Percentiles rank a stretch among this genome's conserved stretches.
phyloP scores from a whole-genome alignment of 306 rosid species.

The Fragaria vesca region DNA sequence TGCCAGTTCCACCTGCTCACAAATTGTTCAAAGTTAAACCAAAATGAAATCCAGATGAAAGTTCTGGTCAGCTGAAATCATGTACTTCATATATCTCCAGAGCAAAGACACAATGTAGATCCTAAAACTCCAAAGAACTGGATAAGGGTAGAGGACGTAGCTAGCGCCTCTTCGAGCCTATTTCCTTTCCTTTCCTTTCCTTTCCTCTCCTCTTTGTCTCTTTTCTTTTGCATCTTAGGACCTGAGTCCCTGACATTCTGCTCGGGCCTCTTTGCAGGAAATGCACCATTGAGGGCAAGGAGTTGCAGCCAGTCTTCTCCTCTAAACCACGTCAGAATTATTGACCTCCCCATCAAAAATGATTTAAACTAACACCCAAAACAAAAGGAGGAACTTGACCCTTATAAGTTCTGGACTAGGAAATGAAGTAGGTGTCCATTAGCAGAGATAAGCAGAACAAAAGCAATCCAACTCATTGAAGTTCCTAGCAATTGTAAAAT shows the following conservation, averaged over 20 bases:
- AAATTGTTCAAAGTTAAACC: neutral
- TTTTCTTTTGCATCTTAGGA: constrained; percentile 45
- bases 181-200: constrained; percentile 64
- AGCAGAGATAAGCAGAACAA: neutral
- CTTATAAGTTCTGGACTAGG: too few species aligned
- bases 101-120: neutral
- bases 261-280: neutral
- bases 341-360: too few species aligned
- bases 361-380: too few species aligned
- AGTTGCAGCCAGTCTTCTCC: neutral
- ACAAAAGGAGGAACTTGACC: too few species aligned
- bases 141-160: neutral
- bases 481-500: too few species aligned
- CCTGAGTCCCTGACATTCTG: constrained; percentile 15
- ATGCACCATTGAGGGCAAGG: neutral
- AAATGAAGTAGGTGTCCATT: too few species aligned
- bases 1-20: neutral
- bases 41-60: constrained; percentile 3
- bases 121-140: neutral
- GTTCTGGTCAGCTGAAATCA: neutral
- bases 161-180: constrained; percentile 32
- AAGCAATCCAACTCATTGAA: neutral
- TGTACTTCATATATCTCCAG: neutral
- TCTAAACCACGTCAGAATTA: neutral
- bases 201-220: constrained; percentile 54